phyloP scores from a whole-genome alignment of 148 eudicot species.

The Vaccinium vitisidaea region DNA sequence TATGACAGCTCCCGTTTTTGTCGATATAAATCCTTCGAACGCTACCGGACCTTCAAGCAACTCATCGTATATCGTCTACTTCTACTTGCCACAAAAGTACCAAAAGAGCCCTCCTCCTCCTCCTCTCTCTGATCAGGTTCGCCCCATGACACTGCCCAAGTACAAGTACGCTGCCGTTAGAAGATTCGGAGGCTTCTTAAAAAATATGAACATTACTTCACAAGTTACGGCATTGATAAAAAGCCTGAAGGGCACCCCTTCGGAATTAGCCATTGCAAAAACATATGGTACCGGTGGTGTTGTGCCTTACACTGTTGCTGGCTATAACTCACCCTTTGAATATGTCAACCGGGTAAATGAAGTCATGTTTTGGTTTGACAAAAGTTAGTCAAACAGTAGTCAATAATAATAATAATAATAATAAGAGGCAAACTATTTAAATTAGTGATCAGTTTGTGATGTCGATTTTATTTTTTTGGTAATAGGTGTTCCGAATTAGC shows the following conservation, averaged over 20 bases:
- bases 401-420: no score
- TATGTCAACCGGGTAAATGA: conserved; percentile 15
- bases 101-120: background rate
- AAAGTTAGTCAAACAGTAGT: background rate
- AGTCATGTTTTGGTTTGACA: conserved; percentile 22
- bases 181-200: conserved; percentile 15
- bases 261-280: background rate
- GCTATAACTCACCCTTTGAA: conserved; percentile 19
- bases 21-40: background rate
- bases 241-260: conserved; percentile 14
- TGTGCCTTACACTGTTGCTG: conserved; percentile 11
- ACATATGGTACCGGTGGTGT: background rate
- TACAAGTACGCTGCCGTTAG: conserved; percentile 16
- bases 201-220: conserved; percentile 1
- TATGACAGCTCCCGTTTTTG: background rate
- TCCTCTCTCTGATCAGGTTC: background rate
- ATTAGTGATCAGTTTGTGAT: no score
- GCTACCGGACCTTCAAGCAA: background rate
- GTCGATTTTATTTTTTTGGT: no score
- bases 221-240: conserved; percentile 7
- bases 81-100: background rate
- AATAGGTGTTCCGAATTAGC: no score
- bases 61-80: background rate
- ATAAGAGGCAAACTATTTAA: no score
- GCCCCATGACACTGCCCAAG: no score